phyloP scores from a whole-genome alignment of 495 filamentous ascomycete species.

The Amphirosellinia nigrospora region DNA sequence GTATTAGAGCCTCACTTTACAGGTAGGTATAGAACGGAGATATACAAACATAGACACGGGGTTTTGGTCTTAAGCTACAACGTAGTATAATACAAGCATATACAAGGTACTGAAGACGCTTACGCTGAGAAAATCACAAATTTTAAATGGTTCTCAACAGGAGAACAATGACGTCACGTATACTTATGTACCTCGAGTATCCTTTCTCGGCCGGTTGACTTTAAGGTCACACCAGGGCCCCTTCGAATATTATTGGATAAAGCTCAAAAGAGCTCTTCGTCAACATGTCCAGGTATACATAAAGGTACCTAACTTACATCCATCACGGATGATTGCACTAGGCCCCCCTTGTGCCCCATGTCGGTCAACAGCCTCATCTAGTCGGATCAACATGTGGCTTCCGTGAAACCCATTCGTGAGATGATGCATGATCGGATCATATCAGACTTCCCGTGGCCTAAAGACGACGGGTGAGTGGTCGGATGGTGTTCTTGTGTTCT shows the following conservation, averaged over 20 bases:
- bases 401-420: conserved; percentile 11
- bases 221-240: no score
- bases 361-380: conserved; percentile 4
- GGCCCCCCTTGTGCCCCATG: neutral
- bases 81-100: no score
- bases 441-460: conserved; percentile 16
- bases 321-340: no score
- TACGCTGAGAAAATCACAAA: neutral
- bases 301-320: neutral
- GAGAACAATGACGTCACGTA: neutral
- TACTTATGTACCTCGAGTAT: neutral
- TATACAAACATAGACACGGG: no score
- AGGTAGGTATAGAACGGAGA: no score
- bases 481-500: neutral
- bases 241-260: no score
- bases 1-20: neutral
- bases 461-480: conserved; percentile 12
- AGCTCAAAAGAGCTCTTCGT: neutral
- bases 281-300: neutral
- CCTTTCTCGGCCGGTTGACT: no score
- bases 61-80: no score
- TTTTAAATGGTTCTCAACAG: neutral
- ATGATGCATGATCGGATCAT: conserved; percentile 5
- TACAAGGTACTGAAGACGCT: no score
- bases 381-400: conserved; percentile 16